Evolutionary conservation across 495 filamentous ascomycete genomes (phyloP), one percentile per base, ranked within the genome.

Genomic region (Oidiodendron maius): DNA sequence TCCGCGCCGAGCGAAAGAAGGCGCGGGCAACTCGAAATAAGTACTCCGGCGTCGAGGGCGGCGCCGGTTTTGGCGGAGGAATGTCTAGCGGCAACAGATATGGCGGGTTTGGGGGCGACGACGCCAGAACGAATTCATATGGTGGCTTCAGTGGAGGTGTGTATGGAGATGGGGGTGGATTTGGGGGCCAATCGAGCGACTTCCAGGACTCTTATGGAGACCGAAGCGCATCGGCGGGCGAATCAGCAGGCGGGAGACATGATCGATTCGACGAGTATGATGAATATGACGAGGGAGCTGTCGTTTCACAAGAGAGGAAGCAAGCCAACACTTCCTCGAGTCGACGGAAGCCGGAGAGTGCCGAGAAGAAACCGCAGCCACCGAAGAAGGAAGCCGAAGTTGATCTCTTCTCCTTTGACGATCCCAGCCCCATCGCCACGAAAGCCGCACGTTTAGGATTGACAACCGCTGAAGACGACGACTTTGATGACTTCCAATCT

Each of bases 401-500:
- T 13, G 91, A 97, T 64, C 76, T 97, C 16, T 86, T 97, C 59
- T 85, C 83, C 40, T 95, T 95, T 51, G 91, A 95, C 54, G 88
- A 96, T 18, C 65, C 75, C 13, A 63, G 52, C 5, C 62, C 64
- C 2, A 39, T 56, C 22, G 53, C 67, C 42, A 80, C 81, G 36
- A 64, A 70, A 16, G 61, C 70, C 9, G 61, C 68, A 21, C 62
- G 75, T 32, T 67, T 78, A 9, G 50, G 71, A 6, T 72, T 80
- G 4, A 66, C 70, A 22, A 66, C 70, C 53, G 56, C 70, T 71
- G 72, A 70, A 13, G 90, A 94, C 51, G 91, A 98, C 56, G 93
- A 98, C 56, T 94, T 97, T 42, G 97, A 97, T 56, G 93, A 97
- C 61, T 94, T 97, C 62, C 97, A 97, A 76, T 89, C 95, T 65